Base-by-base conservation (phyloP, 2,329 filamentous ascomycete species). In the Xylariales sp. region DNA sequence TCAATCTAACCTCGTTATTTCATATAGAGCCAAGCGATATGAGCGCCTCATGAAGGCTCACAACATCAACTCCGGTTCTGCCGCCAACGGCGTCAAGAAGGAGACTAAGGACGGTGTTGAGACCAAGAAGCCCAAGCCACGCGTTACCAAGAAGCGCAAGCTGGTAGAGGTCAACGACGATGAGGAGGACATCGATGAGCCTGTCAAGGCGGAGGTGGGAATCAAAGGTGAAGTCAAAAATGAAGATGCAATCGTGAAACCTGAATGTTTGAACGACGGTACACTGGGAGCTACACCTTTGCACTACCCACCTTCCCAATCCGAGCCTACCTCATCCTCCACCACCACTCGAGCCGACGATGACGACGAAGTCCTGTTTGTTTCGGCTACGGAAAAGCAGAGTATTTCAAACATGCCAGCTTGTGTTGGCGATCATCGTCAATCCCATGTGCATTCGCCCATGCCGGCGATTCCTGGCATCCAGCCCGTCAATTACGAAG, bases 1-100 rank as follows among this genome's bases (percentile, higher is more conserved):
- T 45, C 43, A 18, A 48, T 4, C 58, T 56, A 1, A 64, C 59
- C n/a, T 46, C 49, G 30, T 39, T 16, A 32, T 59, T 50, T 12
- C 46, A 53, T 55, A 68, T 74, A 92, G 90, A 1, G 86, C 89
- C 69, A 92, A 92, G 79, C 83, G 90, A 72, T 92, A 90, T 74
- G 88, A 90, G 78, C 86, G 90, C 39, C 83, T 92, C 75, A 82
- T 90, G 79, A 89, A 90, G 76, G 80, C 84, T 8, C 82, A 89
- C 70, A 83, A 83, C 32, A 85, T 90, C 62, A 58, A 71, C 9
- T 58, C 74, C 57, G 75, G 73, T 56, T 73, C 71, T 53, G 73
- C 70, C 39, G 65, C 64, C 10, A 67, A 72, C 59, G 76, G 77
- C 14, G 52, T 71, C 57, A 76, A 76, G 64, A 74, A 75, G 55